A percentile compares a stretch with the other conserved stretches of the same genome.
phyloP scores from a whole-genome alignment of 208 protist genomes.

The Leishmania turanica region DNA sequence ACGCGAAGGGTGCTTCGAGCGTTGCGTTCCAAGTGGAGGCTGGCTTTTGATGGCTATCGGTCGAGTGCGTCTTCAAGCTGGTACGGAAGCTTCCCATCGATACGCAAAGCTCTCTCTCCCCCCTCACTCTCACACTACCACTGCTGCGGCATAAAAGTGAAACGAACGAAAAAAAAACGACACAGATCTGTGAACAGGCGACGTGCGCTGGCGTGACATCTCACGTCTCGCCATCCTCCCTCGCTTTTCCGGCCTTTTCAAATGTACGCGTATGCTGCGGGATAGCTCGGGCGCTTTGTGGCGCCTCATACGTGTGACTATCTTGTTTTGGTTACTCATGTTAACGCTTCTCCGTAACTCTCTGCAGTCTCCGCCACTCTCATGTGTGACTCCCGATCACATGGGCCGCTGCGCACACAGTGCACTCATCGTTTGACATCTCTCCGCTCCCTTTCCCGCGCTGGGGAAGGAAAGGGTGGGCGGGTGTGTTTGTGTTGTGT shows the following conservation, averaged over 20 bases:
- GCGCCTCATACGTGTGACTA: not conserved
- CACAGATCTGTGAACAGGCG: too few species aligned
- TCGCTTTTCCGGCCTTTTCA: not conserved
- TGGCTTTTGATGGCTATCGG: not conserved
- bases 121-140: not conserved
- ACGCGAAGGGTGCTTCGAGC: not conserved
- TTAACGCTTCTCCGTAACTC: not conserved
- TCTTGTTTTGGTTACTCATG: not conserved
- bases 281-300: not conserved
- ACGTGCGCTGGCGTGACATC: too few species aligned
- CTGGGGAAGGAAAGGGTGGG: not conserved
- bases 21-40: not conserved
- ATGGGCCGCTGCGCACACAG: not conserved
- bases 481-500: slow-evolving; percentile 2
- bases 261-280: not conserved
- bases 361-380: not conserved
- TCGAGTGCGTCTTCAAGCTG: not conserved
- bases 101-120: not conserved
- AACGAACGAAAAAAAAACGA: not conserved
- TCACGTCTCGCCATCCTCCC: not conserved
- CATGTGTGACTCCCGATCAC: not conserved
- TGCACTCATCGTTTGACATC: not conserved
- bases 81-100: too few species aligned
- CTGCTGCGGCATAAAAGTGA: not conserved
- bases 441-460: not conserved